A percentile compares a stretch with the other conserved stretches of the same genome.
Conservation (phyloP, 2,329 filamentous ascomycete genomes). For the Alternaria arborescens region DNA sequence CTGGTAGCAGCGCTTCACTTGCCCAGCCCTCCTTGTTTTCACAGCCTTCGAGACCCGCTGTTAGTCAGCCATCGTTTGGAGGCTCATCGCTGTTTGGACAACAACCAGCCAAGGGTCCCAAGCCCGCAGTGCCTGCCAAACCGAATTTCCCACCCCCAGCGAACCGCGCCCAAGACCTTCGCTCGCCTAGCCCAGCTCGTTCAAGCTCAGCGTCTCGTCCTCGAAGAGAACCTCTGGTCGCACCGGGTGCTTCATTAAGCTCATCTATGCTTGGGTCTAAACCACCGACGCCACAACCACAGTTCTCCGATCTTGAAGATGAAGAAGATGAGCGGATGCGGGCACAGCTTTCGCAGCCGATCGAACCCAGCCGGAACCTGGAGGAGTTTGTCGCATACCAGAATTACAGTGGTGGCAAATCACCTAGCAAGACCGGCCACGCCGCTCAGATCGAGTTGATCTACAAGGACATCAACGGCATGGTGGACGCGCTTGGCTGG, state of each 20-base stretch:
- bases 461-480: conserved; percentile 86
- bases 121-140: conserved; percentile 31
- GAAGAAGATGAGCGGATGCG: conserved; percentile 76
- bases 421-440: conserved; percentile 52
- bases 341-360: conserved; percentile 66
- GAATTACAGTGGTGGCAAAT: conserved; percentile 53
- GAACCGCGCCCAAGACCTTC: conserved; percentile 59
- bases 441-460: conserved; percentile 60
- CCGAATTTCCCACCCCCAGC: conserved; percentile 64
- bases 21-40: conserved; percentile 31
- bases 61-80: conserved; percentile 16
- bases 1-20: conserved; percentile 29
- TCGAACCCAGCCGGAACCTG: conserved; percentile 68
- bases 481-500: conserved; percentile 91
- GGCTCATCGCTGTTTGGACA: conserved; percentile 31
- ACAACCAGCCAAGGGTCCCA: conserved; percentile 18
- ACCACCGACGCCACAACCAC: conserved; percentile 50
- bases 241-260: conserved; percentile 43
- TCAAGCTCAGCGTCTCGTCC: conserved; percentile 60
- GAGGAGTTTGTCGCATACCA: conserved; percentile 72
- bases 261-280: conserved; percentile 44
- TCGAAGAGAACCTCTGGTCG: conserved; percentile 43
- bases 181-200: conserved; percentile 77
- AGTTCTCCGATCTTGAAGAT: conserved; percentile 48
- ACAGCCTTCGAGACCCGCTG: conserved; percentile 19